A percentile compares a stretch with the other conserved stretches of the same genome.
phyloP scores from a whole-genome alignment of 305 asterid species.

The Andrographis paniculata region DNA sequence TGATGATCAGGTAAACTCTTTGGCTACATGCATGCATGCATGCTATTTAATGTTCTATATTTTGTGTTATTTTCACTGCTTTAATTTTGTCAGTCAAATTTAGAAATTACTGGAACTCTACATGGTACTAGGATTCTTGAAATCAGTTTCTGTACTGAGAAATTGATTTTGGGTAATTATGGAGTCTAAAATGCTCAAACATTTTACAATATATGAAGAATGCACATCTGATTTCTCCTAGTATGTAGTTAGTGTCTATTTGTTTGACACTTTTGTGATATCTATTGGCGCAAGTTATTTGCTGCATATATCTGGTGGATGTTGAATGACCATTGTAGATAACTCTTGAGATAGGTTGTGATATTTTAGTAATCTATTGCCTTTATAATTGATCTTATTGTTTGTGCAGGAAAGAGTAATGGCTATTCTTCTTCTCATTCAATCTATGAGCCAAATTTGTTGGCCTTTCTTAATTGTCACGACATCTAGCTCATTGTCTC shows the following conservation, averaged over 20 bases:
- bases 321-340: slow-evolving; percentile 5
- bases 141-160: no score
- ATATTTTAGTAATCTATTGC: slow-evolving; percentile 15
- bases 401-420: slow-evolving; percentile 44
- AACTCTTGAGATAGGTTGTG: slow-evolving; percentile 16
- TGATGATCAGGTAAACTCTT: slow-evolving; percentile 49
- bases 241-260: no score
- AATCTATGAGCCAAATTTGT: slow-evolving; percentile 33
- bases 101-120: no score
- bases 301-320: slow-evolving; percentile 6
- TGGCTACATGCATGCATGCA: no score
- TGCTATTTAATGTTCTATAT: background rate
- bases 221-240: no score
- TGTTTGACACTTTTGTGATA: no score
- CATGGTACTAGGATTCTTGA: no score
- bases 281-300: background rate
- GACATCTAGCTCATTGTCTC: slow-evolving; percentile 29
- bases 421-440: slow-evolving; percentile 35
- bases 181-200: no score
- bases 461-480: slow-evolving; percentile 54
- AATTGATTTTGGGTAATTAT: no score
- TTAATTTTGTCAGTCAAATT: background rate
- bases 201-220: no score
- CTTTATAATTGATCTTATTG: slow-evolving; percentile 18
- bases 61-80: background rate